Evolutionary conservation across 371 early-diverging fungal species (phyloP).

Genomic region (Mucor racemosus): DNA sequence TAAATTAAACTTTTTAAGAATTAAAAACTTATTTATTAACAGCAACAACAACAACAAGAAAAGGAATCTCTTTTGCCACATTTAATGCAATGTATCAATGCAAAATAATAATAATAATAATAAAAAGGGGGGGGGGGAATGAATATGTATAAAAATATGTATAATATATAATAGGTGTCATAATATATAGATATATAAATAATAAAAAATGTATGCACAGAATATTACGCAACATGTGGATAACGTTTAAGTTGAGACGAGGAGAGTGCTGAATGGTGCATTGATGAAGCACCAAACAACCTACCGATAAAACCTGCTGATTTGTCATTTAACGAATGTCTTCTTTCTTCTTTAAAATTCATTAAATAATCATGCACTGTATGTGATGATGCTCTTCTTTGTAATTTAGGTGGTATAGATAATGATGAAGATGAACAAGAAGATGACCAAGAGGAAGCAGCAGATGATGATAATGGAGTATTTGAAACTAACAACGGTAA

Average conservation of each 20-base stretch:
- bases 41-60: not conserved
- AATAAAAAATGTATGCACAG: not conserved
- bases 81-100: no score
- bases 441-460: conserved; percentile 5
- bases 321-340: conserved; percentile 19
- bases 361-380: conserved; percentile 23
- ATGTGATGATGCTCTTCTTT: conserved; percentile 24
- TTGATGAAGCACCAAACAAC: conserved; percentile 17
- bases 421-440: conserved; percentile 2
- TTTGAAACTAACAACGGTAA: conserved; percentile 3
- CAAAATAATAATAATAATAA: not conserved
- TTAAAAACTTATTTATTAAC: not conserved
- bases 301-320: conserved; percentile 14
- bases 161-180: not conserved
- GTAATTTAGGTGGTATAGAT: conserved; percentile 1
- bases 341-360: conserved; percentile 24
- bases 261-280: conserved; percentile 9
- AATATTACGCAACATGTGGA: conserved; percentile 15
- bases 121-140: not conserved
- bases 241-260: conserved; percentile 20
- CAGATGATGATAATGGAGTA: conserved; percentile 11
- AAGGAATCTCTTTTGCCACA: not conserved
- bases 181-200: not conserved
- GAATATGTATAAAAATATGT: conserved; percentile 1
- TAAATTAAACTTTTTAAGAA: not conserved